A percentile compares a stretch with the other conserved stretches of the same genome.
phyloP scores from a whole-genome alignment of 1,284 basidiomycete genomes.

The Trametes versicolor region DNA sequence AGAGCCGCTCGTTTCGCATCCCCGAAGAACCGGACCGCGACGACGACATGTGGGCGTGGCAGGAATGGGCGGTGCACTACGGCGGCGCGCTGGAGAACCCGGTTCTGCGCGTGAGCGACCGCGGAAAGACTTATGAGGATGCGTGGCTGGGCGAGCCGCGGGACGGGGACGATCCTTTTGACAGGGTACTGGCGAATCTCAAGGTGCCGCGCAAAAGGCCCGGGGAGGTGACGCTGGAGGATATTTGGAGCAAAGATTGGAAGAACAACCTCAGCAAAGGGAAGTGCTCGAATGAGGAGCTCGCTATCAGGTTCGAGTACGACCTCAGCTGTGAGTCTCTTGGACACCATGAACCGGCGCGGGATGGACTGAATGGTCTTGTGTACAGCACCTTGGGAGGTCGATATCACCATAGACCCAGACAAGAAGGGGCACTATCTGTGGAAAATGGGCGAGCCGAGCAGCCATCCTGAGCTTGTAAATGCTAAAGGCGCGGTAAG shows the following conservation, averaged over 20 bases:
- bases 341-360: background rate
- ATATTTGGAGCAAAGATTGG: constrained; percentile 43
- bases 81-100: constrained; percentile 22
- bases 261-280: constrained; percentile 42
- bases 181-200: constrained; percentile 3
- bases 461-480: constrained; percentile 32
- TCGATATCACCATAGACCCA: constrained; percentile 37
- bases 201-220: constrained; percentile 39
- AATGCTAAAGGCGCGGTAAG: constrained; percentile 38
- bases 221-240: constrained; percentile 38
- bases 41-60: constrained; percentile 21
- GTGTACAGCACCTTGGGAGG: constrained; percentile 34
- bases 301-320: constrained; percentile 47
- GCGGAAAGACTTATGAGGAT: constrained; percentile 2
- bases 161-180: constrained; percentile 29
- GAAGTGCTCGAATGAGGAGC: constrained; percentile 41
- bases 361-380: background rate
- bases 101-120: constrained; percentile 31
- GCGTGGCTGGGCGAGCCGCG: background rate
- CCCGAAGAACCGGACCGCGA: constrained; percentile 34
- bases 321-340: constrained; percentile 36
- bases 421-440: constrained; percentile 29
- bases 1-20: constrained; percentile 38
- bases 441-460: constrained; percentile 18
- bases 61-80: constrained; percentile 19